Conservation (phyloP, 768 basidiomycete genomes). For the Postia placenta region DNA sequence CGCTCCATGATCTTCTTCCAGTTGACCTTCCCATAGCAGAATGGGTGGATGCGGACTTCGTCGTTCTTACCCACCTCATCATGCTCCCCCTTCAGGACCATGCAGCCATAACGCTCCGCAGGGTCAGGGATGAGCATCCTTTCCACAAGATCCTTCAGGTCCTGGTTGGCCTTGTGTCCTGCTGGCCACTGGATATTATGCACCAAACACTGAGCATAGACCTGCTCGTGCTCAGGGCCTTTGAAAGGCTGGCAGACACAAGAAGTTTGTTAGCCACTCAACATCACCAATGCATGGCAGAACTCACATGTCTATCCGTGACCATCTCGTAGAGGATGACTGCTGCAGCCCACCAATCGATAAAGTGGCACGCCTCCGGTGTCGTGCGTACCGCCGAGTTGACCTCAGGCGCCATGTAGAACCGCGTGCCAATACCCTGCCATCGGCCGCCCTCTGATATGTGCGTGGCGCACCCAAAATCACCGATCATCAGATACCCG, state of each 20-base stretch:
- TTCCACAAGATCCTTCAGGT: constrained; percentile 32
- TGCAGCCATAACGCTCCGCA: constrained; percentile 26
- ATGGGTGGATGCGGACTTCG: constrained; percentile 34
- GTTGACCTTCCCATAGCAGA: constrained; percentile 35
- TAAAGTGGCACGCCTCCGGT: constrained; percentile 5
- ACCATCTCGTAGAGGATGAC: constrained; percentile 49
- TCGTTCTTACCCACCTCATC: constrained; percentile 8
- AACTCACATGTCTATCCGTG: constrained; percentile 29
- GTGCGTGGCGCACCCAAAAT: constrained; percentile 38
- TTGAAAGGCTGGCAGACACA: background rate
- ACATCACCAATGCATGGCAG: background rate
- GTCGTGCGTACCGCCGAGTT: background rate
- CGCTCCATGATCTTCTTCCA: constrained; percentile 41
- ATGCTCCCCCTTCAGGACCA: constrained; percentile 1
- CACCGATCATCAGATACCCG: constrained; percentile 48
- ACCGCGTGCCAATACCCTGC: background rate
- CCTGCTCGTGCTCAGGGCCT: background rate
- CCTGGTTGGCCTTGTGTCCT: constrained; percentile 15
- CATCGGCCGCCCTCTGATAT: background rate
- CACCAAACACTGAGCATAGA: background rate
- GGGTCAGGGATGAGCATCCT: constrained; percentile 34
- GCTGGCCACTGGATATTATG: background rate
- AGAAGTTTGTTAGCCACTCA: background rate
- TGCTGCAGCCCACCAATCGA: constrained; percentile 56
- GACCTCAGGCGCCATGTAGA: background rate